Percentiles rank a stretch among this genome's conserved stretches.
These are phyloP conservation scores for Raphanus sativus DNA, from an alignment of 345 rosid species.

Conservation along the genomic window DNA sequence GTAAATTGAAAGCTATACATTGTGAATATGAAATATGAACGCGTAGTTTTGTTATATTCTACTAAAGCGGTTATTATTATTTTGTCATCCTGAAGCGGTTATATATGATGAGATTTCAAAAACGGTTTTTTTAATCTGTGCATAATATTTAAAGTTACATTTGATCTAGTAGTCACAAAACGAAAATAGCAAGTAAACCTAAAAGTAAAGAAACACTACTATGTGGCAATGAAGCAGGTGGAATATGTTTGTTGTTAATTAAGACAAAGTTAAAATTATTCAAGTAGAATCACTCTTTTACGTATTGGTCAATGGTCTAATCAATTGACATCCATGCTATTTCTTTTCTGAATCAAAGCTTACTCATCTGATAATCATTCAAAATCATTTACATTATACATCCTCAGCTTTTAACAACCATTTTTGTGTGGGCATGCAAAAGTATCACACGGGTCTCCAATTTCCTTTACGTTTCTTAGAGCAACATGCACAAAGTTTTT, in stretches of 20 bases:
- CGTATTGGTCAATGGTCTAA: slow-evolving; percentile 28
- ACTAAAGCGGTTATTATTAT: not conserved
- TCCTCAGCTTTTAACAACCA: slow-evolving; percentile 1
- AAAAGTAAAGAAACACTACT: not conserved
- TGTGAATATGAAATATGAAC: not conserved
- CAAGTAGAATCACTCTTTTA: not conserved
- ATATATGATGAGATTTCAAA: not conserved
- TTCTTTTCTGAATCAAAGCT: slow-evolving; percentile 24
- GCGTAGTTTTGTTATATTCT: not conserved
- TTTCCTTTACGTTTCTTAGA: not conserved
- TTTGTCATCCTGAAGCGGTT: not conserved
- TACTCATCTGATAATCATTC: slow-evolving; percentile 32
- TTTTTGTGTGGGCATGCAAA: slow-evolving; percentile 20
- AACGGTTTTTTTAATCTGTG: not conserved
- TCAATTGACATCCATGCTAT: slow-evolving; percentile 23
- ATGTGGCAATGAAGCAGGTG: not conserved
- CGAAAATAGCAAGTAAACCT: not conserved
- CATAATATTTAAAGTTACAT: not conserved
- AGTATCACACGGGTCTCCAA: slow-evolving; percentile 8
- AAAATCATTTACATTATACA: slow-evolving; percentile 1
- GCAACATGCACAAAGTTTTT: not conserved
- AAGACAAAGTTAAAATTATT: slow-evolving; percentile 1
- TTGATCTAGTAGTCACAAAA: not conserved
- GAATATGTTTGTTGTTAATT: not conserved
- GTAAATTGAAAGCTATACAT: not conserved